These are phyloP conservation scores for Blastocystis sp. DNA, from an alignment of 352 stramenopile genomes.

Conservation along the genomic window DNA sequence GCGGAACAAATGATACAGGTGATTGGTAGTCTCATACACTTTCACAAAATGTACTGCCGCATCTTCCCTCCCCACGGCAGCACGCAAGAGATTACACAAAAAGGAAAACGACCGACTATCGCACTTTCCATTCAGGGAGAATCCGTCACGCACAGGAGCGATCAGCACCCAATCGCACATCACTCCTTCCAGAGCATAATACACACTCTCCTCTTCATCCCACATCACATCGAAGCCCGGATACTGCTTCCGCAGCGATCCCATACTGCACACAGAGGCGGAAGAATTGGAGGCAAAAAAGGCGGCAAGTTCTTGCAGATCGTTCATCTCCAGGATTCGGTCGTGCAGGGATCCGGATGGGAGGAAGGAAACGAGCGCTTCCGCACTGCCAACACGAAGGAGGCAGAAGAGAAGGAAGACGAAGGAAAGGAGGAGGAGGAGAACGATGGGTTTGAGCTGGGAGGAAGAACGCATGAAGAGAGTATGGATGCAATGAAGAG, in stretches of 20 bases:
- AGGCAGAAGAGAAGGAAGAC: background rate
- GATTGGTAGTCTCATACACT: background rate
- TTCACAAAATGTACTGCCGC: background rate
- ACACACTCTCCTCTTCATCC: background rate
- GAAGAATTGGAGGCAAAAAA: constrained; percentile 10
- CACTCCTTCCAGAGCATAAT: background rate
- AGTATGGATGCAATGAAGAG: background rate
- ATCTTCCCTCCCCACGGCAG: background rate
- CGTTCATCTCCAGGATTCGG: background rate
- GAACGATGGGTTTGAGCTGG: background rate
- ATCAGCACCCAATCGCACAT: too few species aligned
- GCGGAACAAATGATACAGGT: background rate
- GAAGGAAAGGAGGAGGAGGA: background rate
- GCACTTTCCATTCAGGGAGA: background rate
- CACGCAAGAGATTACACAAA: background rate
- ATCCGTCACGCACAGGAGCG: background rate
- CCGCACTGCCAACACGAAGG: background rate
- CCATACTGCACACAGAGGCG: background rate
- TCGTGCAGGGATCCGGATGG: background rate
- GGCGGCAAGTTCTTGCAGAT: background rate
- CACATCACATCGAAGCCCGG: background rate
- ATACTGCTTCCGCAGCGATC: background rate
- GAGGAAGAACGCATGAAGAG: background rate
- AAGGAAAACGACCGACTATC: background rate
- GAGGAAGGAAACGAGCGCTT: background rate